These are phyloP conservation scores for Atkinsonella texensis DNA, from an alignment of 2,329 filamentous ascomycete species.

Conservation along the genomic window DNA sequence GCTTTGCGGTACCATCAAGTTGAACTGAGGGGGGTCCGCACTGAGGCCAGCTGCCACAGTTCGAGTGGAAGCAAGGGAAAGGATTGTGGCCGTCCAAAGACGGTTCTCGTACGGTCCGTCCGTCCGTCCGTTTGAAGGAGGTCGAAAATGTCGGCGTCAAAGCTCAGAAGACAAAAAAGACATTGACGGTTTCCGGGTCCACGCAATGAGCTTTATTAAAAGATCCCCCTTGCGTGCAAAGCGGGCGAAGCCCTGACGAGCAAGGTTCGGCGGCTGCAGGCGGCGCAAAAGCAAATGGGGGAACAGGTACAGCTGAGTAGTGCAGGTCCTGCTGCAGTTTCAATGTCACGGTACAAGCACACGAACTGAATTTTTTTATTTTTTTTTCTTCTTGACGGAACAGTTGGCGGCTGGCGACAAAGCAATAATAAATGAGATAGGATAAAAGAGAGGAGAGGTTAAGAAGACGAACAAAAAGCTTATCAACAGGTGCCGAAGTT, in stretches of 20 bases:
- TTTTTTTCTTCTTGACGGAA: background rate
- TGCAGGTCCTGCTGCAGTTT: conserved; percentile 1
- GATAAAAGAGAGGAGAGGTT: background rate
- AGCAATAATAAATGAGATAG: background rate
- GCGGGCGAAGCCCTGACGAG: background rate
- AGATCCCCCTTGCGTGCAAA: conserved; percentile 1
- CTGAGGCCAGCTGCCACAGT: background rate
- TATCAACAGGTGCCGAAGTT: background rate
- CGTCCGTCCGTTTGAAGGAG: background rate
- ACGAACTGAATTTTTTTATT: background rate
- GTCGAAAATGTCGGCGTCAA: background rate
- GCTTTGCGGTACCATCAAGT: conserved; percentile 5
- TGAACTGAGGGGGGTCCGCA: background rate
- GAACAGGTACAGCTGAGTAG: background rate
- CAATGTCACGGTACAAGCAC: background rate
- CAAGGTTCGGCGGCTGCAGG: conserved; percentile 3
- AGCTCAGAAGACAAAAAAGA: background rate
- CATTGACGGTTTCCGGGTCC: background rate
- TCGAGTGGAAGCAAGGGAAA: background rate
- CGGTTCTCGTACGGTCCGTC: conserved; percentile 1
- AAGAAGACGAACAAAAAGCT: background rate
- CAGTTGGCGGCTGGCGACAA: background rate
- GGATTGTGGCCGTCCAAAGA: conserved; percentile 1
- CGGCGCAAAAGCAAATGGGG: background rate
- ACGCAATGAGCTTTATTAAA: background rate